These are phyloP conservation scores for Plasmodium gallinaceum DNA, from an alignment of 169 alveolate genomes.

Conservation along the genomic window DNA sequence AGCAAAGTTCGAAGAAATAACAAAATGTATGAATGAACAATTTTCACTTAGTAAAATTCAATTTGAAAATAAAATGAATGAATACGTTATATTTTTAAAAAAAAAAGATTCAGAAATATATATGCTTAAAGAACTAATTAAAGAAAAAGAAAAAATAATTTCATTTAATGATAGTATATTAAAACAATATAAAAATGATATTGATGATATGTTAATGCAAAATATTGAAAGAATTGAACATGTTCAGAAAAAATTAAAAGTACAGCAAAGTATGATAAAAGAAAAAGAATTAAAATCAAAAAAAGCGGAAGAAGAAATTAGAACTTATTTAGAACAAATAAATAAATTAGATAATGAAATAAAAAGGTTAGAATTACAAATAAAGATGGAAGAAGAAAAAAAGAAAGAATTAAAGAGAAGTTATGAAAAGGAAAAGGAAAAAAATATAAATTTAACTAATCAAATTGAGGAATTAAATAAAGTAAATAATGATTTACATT, in stretches of 20 bases:
- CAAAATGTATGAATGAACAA: constrained; percentile 69
- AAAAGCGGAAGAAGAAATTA: constrained; percentile 9
- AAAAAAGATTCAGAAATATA: constrained; percentile 73
- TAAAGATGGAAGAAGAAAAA: constrained; percentile 19
- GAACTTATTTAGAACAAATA: not conserved
- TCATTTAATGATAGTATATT: constrained; percentile 57
- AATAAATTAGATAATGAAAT: constrained; percentile 45
- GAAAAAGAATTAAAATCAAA: constrained; percentile 33
- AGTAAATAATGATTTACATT: constrained; percentile 44
- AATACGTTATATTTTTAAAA: constrained; percentile 56
- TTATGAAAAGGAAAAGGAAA: constrained; percentile 41
- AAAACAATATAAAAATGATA: constrained; percentile 67
- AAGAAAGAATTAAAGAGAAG: constrained; percentile 40
- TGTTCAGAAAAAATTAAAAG: constrained; percentile 34
- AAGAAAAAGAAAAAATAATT: constrained; percentile 58
- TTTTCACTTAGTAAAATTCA: constrained; percentile 65
- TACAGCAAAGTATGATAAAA: constrained; percentile 28
- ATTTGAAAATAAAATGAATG: constrained; percentile 74
- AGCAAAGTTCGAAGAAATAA: constrained; percentile 34
- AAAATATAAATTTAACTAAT: constrained; percentile 2
- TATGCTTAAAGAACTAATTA: constrained; percentile 62
- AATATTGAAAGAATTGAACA: constrained; percentile 56
- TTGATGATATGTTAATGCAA: constrained; percentile 62
- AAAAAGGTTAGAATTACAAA: constrained; percentile 13
- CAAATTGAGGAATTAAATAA: constrained; percentile 28